phyloP scores from a whole-genome alignment of 257 asterid species.

The Solanum bulbocastanum region DNA sequence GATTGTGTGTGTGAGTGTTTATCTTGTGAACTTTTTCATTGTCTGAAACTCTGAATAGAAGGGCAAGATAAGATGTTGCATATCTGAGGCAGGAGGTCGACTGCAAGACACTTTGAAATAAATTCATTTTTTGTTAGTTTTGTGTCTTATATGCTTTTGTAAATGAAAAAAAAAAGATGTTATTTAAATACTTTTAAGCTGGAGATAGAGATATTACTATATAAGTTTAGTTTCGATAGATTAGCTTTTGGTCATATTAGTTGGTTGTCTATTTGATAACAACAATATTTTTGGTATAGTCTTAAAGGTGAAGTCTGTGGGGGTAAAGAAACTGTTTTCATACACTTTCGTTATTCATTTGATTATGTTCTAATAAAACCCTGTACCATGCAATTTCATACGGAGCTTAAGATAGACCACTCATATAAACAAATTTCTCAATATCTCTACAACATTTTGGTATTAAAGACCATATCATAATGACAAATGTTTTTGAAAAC shows the following conservation, averaged over 20 bases:
- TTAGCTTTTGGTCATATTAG: not conserved
- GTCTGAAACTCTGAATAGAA: not conserved
- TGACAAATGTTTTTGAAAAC: not conserved
- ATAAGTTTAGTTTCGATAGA: not conserved
- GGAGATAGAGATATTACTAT: not conserved
- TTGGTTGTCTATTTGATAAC: not conserved
- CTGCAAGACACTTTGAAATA: not conserved
- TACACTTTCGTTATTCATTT: not conserved
- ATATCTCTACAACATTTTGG: not conserved
- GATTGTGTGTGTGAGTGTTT: not conserved
- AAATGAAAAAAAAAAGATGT: not conserved
- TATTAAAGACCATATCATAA: not conserved
- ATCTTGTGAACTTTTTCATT: not conserved
- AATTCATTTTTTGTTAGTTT: not conserved
- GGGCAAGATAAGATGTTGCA: not conserved
- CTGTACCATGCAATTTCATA: not conserved
- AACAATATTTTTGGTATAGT: not conserved
- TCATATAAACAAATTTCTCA: not conserved
- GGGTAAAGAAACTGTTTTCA: not conserved
- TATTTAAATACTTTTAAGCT: not conserved
- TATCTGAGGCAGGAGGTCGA: not conserved
- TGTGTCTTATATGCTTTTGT: not conserved
- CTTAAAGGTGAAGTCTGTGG: not conserved
- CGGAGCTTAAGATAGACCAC: not conserved
- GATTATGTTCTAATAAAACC: not conserved